Base-by-base conservation (phyloP, 106 monocot genomes). In the Agapanthus africanus region DNA sequence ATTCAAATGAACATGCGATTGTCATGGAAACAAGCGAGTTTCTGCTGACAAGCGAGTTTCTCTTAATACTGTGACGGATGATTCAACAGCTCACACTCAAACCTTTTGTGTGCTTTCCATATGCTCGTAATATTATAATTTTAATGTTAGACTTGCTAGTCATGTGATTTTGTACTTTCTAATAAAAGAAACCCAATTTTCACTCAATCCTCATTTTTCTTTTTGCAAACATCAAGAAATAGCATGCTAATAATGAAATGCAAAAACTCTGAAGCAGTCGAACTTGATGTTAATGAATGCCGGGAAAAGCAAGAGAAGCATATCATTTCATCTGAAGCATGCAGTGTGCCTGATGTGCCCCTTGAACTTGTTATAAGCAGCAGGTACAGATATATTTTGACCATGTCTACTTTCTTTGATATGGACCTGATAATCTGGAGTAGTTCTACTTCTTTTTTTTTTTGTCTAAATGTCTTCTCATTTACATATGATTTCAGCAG, bases 401-500 rank as follows among this genome's bases (percentile, higher is more conserved):
- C n/a, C n/a, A n/a, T n/a, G n/a, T n/a, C n/a, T n/a, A n/a, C n/a
- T n/a, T n/a, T n/a, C n/a, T n/a, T n/a, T n/a, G n/a, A n/a, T n/a
- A n/a, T n/a, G n/a, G n/a, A n/a, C n/a, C n/a, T n/a, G n/a, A n/a
- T n/a, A n/a, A n/a, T n/a, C n/a, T n/a, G n/a, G n/a, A n/a, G n/a
- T n/a, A n/a, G n/a, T n/a, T n/a, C n/a, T n/a, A n/a, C n/a, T n/a
- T n/a, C n/a, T n/a, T n/a, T n/a, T n/a, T 57, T 37, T 13, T 22
- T 0, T 4, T 28, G 0, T 51, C 3, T 2, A 50, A 59, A 51
- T 59, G 26, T 73, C 40, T 30, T 74, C 47, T n/a, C n/a, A n/a
- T n/a, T n/a, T n/a, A n/a, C n/a, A 69, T 67, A 19, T 66, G 63
- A 13, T 56, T 65, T 46, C 50, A 66, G 77, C 78, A 86, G 63